Evolutionary conservation across 164 flowering plant species (phyloP).

Genomic region (Santalum album): DNA sequence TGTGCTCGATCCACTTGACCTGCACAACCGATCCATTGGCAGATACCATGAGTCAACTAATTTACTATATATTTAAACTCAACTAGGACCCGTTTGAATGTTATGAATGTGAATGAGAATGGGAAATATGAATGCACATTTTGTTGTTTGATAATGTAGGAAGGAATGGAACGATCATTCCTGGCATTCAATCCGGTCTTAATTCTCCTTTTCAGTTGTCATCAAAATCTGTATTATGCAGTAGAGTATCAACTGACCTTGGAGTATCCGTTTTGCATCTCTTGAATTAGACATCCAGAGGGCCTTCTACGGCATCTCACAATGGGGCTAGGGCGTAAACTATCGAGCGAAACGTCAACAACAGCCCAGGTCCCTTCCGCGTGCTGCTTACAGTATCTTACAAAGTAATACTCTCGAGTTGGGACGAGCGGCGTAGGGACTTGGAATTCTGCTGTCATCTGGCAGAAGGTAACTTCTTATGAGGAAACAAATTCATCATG

Average conservation of each 20-base stretch:
- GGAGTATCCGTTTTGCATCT: slow-evolving; percentile 77
- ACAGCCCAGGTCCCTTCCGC: slow-evolving; percentile 83
- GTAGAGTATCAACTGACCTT: slow-evolving; percentile 54
- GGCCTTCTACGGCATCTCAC: slow-evolving; percentile 65
- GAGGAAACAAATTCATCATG: too few relatives aligned
- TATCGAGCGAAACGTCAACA: slow-evolving; percentile 83
- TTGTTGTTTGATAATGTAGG: too few relatives aligned
- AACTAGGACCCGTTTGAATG: too few relatives aligned
- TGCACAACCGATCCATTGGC: too few relatives aligned
- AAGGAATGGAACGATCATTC: too few relatives aligned
- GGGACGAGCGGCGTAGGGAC: slow-evolving; percentile 90
- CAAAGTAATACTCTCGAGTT: slow-evolving; percentile 68
- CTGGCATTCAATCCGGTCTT: too few relatives aligned
- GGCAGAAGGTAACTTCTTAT: slow-evolving; percentile 9
- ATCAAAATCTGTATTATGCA: too few relatives aligned
- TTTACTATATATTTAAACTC: neutral
- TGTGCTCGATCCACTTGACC: slow-evolving; percentile 91
- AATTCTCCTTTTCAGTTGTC: too few relatives aligned
- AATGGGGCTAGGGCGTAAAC: slow-evolving; percentile 34
- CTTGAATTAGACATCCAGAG: slow-evolving; percentile 86
- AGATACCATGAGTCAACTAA: neutral
- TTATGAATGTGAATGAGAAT: too few relatives aligned
- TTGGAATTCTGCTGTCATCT: slow-evolving; percentile 93
- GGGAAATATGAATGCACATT: too few relatives aligned
- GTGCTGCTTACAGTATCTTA: slow-evolving; percentile 83